These are phyloP conservation scores for Perilla frutescens DNA, from an alignment of 257 asterid genomes.

Conservation along the genomic window DNA sequence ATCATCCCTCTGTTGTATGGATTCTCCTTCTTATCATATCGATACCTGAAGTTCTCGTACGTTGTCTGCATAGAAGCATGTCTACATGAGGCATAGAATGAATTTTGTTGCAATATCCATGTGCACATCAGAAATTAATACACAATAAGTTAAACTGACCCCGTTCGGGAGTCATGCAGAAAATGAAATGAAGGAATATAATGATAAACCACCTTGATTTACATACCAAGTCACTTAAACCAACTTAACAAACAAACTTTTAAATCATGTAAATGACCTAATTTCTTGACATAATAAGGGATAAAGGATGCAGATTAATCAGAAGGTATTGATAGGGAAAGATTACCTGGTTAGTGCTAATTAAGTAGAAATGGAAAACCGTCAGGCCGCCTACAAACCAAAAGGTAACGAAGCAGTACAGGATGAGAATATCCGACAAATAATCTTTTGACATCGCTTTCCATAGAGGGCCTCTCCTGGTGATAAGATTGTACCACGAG, in stretches of 20 bases:
- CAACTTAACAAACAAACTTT: background rate
- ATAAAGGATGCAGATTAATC: background rate
- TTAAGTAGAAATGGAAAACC: slow-evolving; percentile 81
- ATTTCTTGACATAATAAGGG: background rate
- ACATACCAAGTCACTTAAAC: background rate
- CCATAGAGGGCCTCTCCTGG: slow-evolving; percentile 52
- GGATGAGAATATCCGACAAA: slow-evolving; percentile 71
- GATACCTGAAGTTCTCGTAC: slow-evolving; percentile 88
- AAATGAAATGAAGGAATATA: background rate
- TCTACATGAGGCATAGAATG: background rate
- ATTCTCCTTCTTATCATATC: slow-evolving; percentile 78
- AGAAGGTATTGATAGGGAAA: slow-evolving; percentile 15
- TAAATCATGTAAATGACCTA: background rate
- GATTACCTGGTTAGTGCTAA: slow-evolving; percentile 74
- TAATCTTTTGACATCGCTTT: slow-evolving; percentile 62
- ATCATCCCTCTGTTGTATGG: slow-evolving; percentile 84
- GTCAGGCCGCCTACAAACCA: slow-evolving; percentile 97
- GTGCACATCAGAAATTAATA: background rate
- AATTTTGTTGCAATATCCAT: background rate
- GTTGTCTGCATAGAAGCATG: slow-evolving; percentile 71
- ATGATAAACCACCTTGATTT: background rate
- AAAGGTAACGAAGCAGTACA: slow-evolving; percentile 79
- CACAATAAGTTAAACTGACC: background rate
- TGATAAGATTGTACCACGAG: slow-evolving; percentile 70
- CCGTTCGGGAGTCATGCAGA: background rate